Conservation (phyloP, 2,329 filamentous ascomycete species). For the Cladosporium austrohemisphaericum region DNA sequence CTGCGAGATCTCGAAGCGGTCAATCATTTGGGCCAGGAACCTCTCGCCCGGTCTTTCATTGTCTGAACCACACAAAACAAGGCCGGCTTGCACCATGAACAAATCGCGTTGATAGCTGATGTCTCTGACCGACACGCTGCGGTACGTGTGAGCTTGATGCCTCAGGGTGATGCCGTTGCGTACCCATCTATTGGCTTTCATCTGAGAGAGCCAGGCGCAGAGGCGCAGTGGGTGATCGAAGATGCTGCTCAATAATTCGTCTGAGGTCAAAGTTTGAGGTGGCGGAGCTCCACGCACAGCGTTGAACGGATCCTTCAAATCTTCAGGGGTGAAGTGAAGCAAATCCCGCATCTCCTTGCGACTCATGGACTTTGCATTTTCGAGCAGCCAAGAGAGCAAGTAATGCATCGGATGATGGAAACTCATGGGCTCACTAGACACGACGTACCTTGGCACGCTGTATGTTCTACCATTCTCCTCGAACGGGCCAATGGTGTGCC, state of each 20-base stretch:
- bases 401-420: constrained; percentile 98
- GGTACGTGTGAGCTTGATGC: constrained; percentile 91
- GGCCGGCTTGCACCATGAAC: constrained; percentile 84
- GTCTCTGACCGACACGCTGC: constrained; percentile 82
- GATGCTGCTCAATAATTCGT: constrained; percentile 42
- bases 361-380: constrained; percentile 75
- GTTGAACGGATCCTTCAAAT: constrained; percentile 53
- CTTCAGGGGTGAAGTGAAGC: constrained; percentile 66
- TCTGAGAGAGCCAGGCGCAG: constrained; percentile 94
- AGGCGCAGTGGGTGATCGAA: constrained; percentile 93
- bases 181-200: constrained; percentile 98
- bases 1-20: constrained; percentile 81
- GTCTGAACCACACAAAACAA: constrained; percentile 79
- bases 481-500: constrained; percentile 81
- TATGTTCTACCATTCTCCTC: constrained; percentile 46
- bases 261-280: constrained; percentile 23
- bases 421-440: constrained; percentile 87
- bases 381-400: constrained; percentile 90
- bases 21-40: constrained; percentile 85
- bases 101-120: constrained; percentile 93
- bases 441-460: constrained; percentile 80
- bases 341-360: constrained; percentile 63
- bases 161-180: constrained; percentile 93
- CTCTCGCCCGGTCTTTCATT: constrained; percentile 42
- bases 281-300: constrained; percentile 19